Conservation (phyloP, 345 rosid genomes). For the Brassica carinata region DNA sequence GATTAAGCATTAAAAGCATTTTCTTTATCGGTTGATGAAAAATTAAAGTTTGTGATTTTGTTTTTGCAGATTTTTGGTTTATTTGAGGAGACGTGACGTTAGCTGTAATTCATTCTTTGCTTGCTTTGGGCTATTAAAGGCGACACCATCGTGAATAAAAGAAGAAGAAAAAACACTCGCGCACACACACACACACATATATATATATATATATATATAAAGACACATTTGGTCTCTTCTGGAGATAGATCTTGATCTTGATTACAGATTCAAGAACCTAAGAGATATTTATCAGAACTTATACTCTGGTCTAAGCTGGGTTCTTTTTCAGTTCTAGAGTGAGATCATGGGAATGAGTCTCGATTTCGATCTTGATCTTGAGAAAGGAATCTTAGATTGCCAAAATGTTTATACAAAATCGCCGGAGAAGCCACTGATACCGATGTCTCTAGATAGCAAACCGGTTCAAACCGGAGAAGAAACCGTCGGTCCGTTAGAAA, state of each 20-base stretch:
- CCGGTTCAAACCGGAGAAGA: constrained; percentile 45
- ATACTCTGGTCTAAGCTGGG: constrained; percentile 4
- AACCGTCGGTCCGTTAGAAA: constrained; percentile 31
- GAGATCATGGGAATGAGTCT: constrained; percentile 37
- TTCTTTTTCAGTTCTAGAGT: background rate
- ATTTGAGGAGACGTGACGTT: constrained; percentile 26
- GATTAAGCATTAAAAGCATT: constrained; percentile 19
- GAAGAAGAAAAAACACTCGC: background rate
- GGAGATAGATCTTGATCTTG: constrained; percentile 31
- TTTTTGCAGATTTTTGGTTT: constrained; percentile 30
- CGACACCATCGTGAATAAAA: constrained; percentile 11
- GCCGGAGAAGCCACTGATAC: constrained; percentile 35
- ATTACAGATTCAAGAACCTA: constrained; percentile 8
- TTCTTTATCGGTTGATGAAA: constrained; percentile 8
- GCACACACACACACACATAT: background rate
- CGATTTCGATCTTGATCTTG: constrained; percentile 69
- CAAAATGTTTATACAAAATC: constrained; percentile 43
- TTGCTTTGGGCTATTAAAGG: constrained; percentile 34
- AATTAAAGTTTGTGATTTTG: background rate
- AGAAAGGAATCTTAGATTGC: constrained; percentile 52
- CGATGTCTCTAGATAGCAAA: constrained; percentile 30
- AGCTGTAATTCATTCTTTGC: constrained; percentile 36
- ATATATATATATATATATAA: background rate
- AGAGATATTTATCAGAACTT: constrained; percentile 23
- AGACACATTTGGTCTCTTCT: constrained; percentile 11